These are phyloP conservation scores for Blastocystis sp. DNA, from an alignment of 352 stramenopile species.

Conservation along the genomic window DNA sequence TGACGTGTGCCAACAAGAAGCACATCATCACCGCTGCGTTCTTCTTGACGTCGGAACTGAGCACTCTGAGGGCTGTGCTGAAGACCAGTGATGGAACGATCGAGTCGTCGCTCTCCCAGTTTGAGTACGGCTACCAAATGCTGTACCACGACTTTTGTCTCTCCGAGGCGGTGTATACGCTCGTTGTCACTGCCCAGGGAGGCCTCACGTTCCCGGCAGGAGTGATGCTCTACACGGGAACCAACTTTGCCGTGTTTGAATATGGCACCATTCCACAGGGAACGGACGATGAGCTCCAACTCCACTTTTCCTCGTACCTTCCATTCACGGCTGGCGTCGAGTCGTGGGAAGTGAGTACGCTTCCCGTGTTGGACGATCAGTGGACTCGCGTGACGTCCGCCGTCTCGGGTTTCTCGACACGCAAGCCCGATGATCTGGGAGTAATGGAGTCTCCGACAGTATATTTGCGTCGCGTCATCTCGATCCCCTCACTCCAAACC, in stretches of 20 bases:
- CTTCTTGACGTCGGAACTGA: neutral
- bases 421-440: neutral
- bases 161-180: neutral
- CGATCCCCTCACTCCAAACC: neutral
- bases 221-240: neutral
- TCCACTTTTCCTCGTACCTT: neutral
- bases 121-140: neutral
- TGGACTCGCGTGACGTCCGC: no score
- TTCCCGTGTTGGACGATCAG: no score
- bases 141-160: neutral
- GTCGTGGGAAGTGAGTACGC: neutral
- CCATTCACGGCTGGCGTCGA: neutral
- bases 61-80: neutral
- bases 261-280: neutral
- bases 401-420: neutral
- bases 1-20: neutral
- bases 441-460: neutral
- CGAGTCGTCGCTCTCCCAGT: neutral
- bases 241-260: neutral
- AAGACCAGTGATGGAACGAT: neutral
- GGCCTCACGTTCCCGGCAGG: neutral
- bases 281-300: neutral
- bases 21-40: neutral
- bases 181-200: neutral
- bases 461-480: neutral